Percentiles rank a stretch among this genome's conserved stretches.
Evolutionary conservation across 192 early-diverging fungal species (phyloP).

Genomic region (Coemansia pectinata): DNA sequence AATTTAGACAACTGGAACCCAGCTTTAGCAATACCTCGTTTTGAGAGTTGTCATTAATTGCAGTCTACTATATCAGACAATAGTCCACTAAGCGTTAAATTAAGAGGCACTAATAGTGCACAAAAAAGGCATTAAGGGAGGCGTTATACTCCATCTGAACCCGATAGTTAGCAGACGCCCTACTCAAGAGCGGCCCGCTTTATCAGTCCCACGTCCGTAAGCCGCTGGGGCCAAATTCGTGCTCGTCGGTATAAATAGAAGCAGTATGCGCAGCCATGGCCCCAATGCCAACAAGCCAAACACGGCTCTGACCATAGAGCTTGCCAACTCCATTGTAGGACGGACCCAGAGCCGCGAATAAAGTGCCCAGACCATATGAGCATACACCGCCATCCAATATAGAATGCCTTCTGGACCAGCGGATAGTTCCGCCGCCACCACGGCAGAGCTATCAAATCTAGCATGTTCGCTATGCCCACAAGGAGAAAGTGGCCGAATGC

Average conservation of each 20-base stretch:
- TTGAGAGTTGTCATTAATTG: neutral
- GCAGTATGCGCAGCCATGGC: slow-evolving; percentile 7
- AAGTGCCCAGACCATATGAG: slow-evolving; percentile 43
- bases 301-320: slow-evolving; percentile 6
- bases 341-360: slow-evolving; percentile 27
- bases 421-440: neutral
- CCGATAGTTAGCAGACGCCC: neutral
- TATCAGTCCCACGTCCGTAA: neutral
- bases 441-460: neutral
- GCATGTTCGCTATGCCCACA: neutral
- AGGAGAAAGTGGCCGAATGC: slow-evolving; percentile 2
- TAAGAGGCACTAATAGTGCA: neutral
- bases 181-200: neutral
- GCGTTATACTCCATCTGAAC: neutral
- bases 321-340: slow-evolving; percentile 20
- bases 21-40: neutral
- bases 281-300: slow-evolving; percentile 16
- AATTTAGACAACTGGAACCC: neutral
- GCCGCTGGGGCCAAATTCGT: neutral
- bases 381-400: slow-evolving; percentile 41
- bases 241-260: slow-evolving; percentile 7
- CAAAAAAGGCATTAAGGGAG: neutral
- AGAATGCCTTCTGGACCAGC: neutral
- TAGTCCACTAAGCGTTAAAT: slow-evolving; percentile 6
- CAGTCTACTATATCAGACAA: neutral